Conservation (phyloP, 176 grass and related monocot genomes). For the Poa annua region DNA sequence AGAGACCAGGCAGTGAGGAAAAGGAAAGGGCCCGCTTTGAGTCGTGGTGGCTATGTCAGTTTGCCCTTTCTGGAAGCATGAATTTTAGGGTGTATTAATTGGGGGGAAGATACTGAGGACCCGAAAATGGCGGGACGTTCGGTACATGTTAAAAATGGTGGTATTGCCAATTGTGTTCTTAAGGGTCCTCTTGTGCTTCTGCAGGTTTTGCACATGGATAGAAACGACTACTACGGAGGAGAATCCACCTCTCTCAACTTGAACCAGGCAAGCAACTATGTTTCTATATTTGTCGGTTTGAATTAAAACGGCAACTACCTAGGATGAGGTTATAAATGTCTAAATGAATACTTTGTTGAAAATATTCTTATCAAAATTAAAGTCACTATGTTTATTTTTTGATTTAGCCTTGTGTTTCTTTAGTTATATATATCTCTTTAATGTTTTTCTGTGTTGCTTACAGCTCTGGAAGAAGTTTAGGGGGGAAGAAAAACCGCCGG, state of each 20-base stretch:
- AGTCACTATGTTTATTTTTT: background rate
- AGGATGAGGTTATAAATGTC: background rate
- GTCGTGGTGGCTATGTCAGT: background rate
- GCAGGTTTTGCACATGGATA: constrained; percentile 90
- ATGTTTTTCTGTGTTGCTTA: background rate
- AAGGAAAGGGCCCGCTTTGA: background rate
- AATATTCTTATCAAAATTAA: background rate
- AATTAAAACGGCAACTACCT: background rate
- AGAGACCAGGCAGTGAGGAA: background rate
- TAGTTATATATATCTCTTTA: constrained; percentile 12
- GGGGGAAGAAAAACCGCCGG: constrained; percentile 69
- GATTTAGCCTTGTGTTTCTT: background rate
- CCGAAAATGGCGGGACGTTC: background rate
- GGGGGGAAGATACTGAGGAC: background rate
- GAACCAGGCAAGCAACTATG: constrained; percentile 57
- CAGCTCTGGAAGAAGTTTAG: constrained; percentile 89
- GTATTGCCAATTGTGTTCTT: constrained; percentile 21
- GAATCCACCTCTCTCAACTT: constrained; percentile 87
- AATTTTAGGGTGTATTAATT: constrained; percentile 2
- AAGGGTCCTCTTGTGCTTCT: constrained; percentile 17
- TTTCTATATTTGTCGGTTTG: background rate
- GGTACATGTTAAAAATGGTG: background rate
- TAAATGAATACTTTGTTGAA: background rate
- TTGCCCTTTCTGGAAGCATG: constrained; percentile 1
- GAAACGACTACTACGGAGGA: constrained; percentile 89